phyloP scores from a whole-genome alignment of 2,329 filamentous ascomycete genomes.

The Cryphonectria japonica region DNA sequence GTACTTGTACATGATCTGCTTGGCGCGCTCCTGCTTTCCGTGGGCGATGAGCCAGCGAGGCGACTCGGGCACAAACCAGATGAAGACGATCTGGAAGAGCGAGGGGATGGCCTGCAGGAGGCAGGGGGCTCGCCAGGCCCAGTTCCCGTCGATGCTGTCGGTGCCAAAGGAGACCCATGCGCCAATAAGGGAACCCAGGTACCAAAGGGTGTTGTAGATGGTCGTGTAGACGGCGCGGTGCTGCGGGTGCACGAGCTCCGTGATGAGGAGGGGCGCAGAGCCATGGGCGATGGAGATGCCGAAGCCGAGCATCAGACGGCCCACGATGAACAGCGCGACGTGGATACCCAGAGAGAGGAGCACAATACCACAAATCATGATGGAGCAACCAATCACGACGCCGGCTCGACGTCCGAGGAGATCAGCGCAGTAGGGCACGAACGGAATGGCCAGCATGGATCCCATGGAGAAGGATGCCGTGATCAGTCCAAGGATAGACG shows the following conservation, averaged over 20 bases:
- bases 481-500: conserved; percentile 45
- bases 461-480: conserved; percentile 51
- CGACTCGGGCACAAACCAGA: conserved; percentile 71
- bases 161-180: conserved; percentile 35
- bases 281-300: conserved; percentile 34
- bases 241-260: conserved; percentile 45
- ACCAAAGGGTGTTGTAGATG: conserved; percentile 38
- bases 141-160: conserved; percentile 23
- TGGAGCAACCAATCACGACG: conserved; percentile 47
- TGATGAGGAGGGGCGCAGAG: conserved; percentile 34
- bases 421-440: conserved; percentile 52
- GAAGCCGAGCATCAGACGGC: conserved; percentile 43
- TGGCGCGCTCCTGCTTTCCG: conserved; percentile 47
- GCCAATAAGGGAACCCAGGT: conserved; percentile 36
- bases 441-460: conserved; percentile 48
- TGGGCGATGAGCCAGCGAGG: conserved; percentile 68
- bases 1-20: conserved; percentile 34
- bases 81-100: conserved; percentile 64
- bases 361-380: conserved; percentile 47
- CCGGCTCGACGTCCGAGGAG: conserved; percentile 48
- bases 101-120: conserved; percentile 35
- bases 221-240: conserved; percentile 41
- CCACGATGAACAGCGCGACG: conserved; percentile 45
- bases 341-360: conserved; percentile 44
- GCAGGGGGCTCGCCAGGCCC: conserved; percentile 27